Percentiles rank a stretch among this genome's conserved stretches.
Evolutionary conservation across 257 asterid genomes (phyloP).

Genomic region (Catharanthus roseus): DNA sequence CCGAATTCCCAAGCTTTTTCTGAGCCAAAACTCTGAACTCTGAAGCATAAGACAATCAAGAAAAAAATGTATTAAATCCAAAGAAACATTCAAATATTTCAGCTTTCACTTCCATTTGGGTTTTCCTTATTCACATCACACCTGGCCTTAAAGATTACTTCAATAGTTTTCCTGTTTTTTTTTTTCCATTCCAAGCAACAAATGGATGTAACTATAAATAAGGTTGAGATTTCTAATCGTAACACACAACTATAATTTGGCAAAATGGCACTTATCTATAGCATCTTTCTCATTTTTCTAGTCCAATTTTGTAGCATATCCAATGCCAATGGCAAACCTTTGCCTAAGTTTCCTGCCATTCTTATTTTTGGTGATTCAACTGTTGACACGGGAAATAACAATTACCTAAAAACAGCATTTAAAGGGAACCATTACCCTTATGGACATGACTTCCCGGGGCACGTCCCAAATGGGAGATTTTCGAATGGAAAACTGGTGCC

Average conservation of each 20-base stretch:
- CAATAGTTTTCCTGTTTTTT: neutral
- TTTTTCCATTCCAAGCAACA: slow-evolving; percentile 1
- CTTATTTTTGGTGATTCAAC: slow-evolving; percentile 61
- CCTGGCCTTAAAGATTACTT: slow-evolving; percentile 3
- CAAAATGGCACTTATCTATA: slow-evolving; percentile 11
- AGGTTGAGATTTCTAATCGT: neutral
- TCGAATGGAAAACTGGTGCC: slow-evolving; percentile 72
- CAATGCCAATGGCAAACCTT: slow-evolving; percentile 19
- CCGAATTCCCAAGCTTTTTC: slow-evolving; percentile 14
- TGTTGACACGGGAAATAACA: slow-evolving; percentile 69
- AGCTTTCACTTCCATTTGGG: slow-evolving; percentile 3
- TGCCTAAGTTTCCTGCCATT: slow-evolving; percentile 44
- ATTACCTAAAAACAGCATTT: slow-evolving; percentile 44
- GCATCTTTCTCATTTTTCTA: slow-evolving; percentile 20
- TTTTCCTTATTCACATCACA: slow-evolving; percentile 14
- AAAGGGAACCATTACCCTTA: slow-evolving; percentile 61
- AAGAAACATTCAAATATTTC: slow-evolving; percentile 13
- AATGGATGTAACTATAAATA: neutral
- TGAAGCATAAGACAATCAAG: neutral
- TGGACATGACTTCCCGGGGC: slow-evolving; percentile 49
- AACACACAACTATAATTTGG: neutral
- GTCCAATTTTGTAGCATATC: slow-evolving; percentile 19
- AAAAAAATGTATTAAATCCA: neutral
- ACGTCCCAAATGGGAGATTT: slow-evolving; percentile 55
- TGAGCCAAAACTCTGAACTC: neutral